These are phyloP conservation scores for Zygotorulaspora danielsina DNA, from an alignment of 805 yeast species.

Conservation along the genomic window DNA sequence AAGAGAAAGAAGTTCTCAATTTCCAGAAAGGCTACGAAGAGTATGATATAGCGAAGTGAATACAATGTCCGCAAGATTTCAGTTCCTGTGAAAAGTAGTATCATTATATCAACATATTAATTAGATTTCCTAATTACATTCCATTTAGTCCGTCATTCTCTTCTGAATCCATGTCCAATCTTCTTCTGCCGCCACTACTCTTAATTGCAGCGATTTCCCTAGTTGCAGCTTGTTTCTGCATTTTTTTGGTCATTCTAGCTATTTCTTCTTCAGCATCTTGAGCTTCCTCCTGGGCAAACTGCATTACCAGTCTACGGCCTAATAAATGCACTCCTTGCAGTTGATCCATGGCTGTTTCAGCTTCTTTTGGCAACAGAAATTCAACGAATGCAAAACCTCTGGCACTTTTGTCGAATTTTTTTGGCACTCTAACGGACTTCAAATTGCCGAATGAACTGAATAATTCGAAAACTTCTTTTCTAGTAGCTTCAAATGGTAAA, in stretches of 20 bases:
- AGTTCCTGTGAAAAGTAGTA: constrained; percentile 1
- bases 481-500: constrained; percentile 91
- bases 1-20: constrained; percentile 54
- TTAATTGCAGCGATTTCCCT: constrained; percentile 68
- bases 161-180: constrained; percentile 50
- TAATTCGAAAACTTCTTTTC: constrained; percentile 87
- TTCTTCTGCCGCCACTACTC: constrained; percentile 70
- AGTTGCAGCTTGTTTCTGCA: constrained; percentile 72
- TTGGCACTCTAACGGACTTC: constrained; percentile 92
- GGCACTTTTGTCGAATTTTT: constrained; percentile 90
- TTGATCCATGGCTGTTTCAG: constrained; percentile 90
- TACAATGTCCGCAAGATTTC: no score
- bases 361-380: constrained; percentile 80
- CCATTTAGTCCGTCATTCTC: constrained; percentile 29
- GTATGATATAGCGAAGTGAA: constrained; percentile 44
- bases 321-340: constrained; percentile 93
- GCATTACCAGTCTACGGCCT: constrained; percentile 91
- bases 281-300: constrained; percentile 80
- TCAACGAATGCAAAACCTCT: constrained; percentile 98
- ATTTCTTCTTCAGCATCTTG: constrained; percentile 86
- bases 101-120: constrained; percentile 3
- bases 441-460: constrained; percentile 93
- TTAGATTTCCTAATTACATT: constrained; percentile 9
- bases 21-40: constrained; percentile 54
- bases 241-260: constrained; percentile 83